These are phyloP conservation scores for Gloeophyllum trabeum DNA, from an alignment of 768 basidiomycete genomes.

Conservation along the genomic window DNA sequence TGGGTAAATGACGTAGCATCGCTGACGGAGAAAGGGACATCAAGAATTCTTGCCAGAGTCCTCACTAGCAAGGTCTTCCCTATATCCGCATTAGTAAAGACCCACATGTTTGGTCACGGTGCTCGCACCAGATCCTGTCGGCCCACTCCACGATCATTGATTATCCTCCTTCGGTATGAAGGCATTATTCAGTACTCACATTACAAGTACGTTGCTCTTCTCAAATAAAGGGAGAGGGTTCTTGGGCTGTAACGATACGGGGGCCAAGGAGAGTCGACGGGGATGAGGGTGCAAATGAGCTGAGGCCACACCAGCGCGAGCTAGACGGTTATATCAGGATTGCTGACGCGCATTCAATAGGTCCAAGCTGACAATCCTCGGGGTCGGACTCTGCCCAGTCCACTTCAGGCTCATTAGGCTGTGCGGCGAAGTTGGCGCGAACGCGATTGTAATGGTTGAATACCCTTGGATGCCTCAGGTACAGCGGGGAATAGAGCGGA, in stretches of 20 bases:
- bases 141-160: conserved; percentile 37
- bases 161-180: neutral
- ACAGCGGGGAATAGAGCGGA: conserved; percentile 2
- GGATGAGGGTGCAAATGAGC: conserved; percentile 58
- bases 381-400: too few species aligned
- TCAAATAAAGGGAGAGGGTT: conserved; percentile 51
- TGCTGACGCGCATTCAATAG: too few species aligned
- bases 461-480: conserved; percentile 36
- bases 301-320: conserved; percentile 30
- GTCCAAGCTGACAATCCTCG: too few species aligned
- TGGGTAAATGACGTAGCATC: conserved; percentile 95
- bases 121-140: conserved; percentile 74
- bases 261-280: conserved; percentile 5
- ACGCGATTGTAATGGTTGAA: conserved; percentile 94
- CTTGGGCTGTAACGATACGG: conserved; percentile 22
- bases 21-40: conserved; percentile 89
- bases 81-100: conserved; percentile 11
- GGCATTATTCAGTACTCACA: too few species aligned
- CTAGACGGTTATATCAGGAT: too few species aligned
- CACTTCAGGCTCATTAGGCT: too few species aligned
- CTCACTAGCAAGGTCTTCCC: conserved; percentile 89
- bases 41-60: conserved; percentile 82
- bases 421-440: too few species aligned
- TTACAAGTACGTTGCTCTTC: conserved; percentile 91
- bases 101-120: conserved; percentile 3